A percentile compares a stretch with the other conserved stretches of the same genome.
phyloP scores from a whole-genome alignment of 768 basidiomycete genomes.

The Agrocybe chaxingu region DNA sequence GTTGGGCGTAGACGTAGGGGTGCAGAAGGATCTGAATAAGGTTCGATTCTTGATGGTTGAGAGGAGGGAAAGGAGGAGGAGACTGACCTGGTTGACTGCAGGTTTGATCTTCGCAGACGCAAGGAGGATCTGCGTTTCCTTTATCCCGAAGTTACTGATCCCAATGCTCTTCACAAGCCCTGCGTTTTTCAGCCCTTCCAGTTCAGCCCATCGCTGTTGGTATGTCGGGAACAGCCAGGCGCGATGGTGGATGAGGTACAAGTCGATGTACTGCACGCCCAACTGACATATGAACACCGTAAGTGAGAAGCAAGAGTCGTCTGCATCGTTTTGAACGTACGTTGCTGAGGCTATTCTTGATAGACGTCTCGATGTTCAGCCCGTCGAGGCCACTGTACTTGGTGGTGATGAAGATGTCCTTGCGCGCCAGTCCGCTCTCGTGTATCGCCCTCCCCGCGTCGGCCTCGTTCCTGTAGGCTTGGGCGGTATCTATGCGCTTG shows the following conservation, averaged over 20 bases:
- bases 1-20: constrained; percentile 58
- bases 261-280: constrained; percentile 60
- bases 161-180: constrained; percentile 69
- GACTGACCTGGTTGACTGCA: constrained; percentile 60
- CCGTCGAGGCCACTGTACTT: constrained; percentile 55
- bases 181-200: constrained; percentile 55
- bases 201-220: constrained; percentile 59
- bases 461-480: constrained; percentile 56
- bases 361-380: constrained; percentile 51
- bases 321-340: constrained; percentile 27
- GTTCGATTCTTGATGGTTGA: not conserved
- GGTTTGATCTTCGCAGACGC: constrained; percentile 61
- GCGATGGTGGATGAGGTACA: constrained; percentile 66
- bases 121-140: constrained; percentile 52
- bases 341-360: constrained; percentile 52
- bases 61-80: not conserved
- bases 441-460: constrained; percentile 53
- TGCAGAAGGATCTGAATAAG: constrained; percentile 54
- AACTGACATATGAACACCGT: constrained; percentile 34
- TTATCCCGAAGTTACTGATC: constrained; percentile 63
- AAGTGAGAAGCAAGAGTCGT: not conserved
- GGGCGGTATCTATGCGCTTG: constrained; percentile 48
- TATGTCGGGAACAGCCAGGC: constrained; percentile 53
- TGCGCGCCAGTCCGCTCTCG: constrained; percentile 54
- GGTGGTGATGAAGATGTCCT: constrained; percentile 62